Base-by-base conservation (phyloP, 805 yeast genomes). In the Candida verbasci region DNA sequence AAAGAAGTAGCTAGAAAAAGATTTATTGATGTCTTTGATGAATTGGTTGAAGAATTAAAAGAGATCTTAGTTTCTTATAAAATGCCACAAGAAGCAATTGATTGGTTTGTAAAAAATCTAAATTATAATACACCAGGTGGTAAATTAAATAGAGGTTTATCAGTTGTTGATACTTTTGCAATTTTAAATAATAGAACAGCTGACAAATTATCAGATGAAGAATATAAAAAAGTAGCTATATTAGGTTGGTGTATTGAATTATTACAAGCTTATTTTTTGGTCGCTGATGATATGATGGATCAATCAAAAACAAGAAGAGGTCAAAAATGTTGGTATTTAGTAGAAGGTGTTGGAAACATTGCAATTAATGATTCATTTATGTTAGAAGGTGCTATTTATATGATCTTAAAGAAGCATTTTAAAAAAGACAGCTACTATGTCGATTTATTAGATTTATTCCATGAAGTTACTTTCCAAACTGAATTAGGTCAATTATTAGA, bases 241-340 rank as follows among this genome's bases (percentile, higher is more conserved):
- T 72, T 93, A 47, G 98, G 98, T 16, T 93, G 98, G 98, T 74
- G 87, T 50, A 79, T 93, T 49, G 98, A 93, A 68, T 73, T 93
- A 47, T 72, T 91, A 49, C 98, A 91, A 67, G 97, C 97, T 2
- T 93, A 86, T 61, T 93, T 93, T 72, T 74, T 93, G 53, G 97
- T 93, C 39, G 94, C 97, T 22, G 98, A 93, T 60, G 98, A 93
- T 60, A 93, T 93, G 80, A 93, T 93, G 98, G 98, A 93, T 62
- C 78, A 80, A 49, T 85, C 96, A 23, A 83, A 86, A 60, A 93
- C 98, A 28, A 85, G 98, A 74, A 82, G 98, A 62, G 98, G 97
- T 42, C 97, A 91, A 66, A 93, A 96, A 47, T 93, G 98, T 65
- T 93, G 98, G 98, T 93, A 88, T 71, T 79, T 73, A 55, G 74